Evolutionary conservation across 441 rosid genomes (phyloP).

Genomic region (Populus hybrid): DNA sequence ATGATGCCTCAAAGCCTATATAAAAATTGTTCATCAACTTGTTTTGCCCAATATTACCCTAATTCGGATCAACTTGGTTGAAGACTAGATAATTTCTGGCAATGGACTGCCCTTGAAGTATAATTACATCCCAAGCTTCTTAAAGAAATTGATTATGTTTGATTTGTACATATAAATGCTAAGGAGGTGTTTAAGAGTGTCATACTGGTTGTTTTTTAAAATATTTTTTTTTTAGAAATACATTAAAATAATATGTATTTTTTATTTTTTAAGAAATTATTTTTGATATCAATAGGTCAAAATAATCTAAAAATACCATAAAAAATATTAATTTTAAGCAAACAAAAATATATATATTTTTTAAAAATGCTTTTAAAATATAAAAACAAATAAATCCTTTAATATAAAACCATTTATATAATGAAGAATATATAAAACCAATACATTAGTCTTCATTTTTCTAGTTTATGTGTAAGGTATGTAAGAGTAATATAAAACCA

Average conservation of each 20-base stretch:
- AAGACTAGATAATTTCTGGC: not conserved
- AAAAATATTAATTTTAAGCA: too few species aligned
- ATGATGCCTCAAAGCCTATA: not conserved
- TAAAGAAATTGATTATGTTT: not conserved
- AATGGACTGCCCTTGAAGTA: not conserved
- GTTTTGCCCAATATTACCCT: too few species aligned
- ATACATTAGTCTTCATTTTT: not conserved
- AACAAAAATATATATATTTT: too few species aligned
- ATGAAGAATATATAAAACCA: not conserved
- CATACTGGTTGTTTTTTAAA: fast-evolving
- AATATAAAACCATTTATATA: too few species aligned
- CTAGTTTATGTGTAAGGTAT: not conserved
- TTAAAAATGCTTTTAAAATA: too few species aligned
- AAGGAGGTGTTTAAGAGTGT: fast-evolving
- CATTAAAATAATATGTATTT: too few species aligned
- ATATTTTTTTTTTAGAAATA: too few species aligned
- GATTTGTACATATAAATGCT: not conserved
- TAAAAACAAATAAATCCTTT: too few species aligned
- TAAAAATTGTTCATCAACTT: too few species aligned
- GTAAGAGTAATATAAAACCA: not conserved
- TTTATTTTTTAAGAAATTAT: too few species aligned
- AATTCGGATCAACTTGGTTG: not conserved
- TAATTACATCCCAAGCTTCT: not conserved
- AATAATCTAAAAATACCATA: too few species aligned
- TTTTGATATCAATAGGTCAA: too few species aligned